Conservation (phyloP, 1,284 basidiomycete genomes). For the Ustilago nuda region DNA sequence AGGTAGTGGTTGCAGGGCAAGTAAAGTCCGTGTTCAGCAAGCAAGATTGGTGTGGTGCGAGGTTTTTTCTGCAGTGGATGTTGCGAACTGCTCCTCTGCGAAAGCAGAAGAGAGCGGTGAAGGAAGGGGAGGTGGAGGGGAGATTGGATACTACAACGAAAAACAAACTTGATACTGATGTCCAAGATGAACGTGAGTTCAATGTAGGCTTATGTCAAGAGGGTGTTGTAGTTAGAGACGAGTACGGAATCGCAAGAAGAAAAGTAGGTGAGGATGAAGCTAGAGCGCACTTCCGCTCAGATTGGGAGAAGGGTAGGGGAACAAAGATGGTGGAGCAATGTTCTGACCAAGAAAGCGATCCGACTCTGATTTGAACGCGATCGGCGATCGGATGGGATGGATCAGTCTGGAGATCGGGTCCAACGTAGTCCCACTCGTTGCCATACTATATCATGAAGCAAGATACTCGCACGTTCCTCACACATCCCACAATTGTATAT, state of each 20-base stretch:
- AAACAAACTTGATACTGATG: background rate
- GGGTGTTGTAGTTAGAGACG: background rate
- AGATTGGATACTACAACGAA: background rate
- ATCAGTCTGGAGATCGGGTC: too few species aligned
- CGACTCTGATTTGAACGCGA: too few species aligned
- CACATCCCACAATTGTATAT: too few species aligned
- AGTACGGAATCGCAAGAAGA: background rate
- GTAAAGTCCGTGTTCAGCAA: too few species aligned
- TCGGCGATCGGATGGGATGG: too few species aligned
- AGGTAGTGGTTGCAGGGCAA: too few species aligned
- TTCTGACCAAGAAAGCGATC: too few species aligned
- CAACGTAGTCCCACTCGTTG: too few species aligned
- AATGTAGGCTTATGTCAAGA: background rate
- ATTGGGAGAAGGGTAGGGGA: background rate
- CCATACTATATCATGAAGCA: too few species aligned
- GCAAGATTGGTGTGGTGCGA: background rate
- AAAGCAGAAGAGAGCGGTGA: background rate
- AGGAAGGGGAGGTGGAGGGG: background rate
- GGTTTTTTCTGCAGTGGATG: background rate
- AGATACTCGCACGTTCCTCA: too few species aligned
- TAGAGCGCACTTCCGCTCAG: background rate
- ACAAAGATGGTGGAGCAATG: background rate
- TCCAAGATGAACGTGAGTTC: background rate
- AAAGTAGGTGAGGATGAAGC: background rate
- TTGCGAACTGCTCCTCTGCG: background rate